Conservation (phyloP, 768 basidiomycete genomes). For the Pulveroboletus sp. region DNA sequence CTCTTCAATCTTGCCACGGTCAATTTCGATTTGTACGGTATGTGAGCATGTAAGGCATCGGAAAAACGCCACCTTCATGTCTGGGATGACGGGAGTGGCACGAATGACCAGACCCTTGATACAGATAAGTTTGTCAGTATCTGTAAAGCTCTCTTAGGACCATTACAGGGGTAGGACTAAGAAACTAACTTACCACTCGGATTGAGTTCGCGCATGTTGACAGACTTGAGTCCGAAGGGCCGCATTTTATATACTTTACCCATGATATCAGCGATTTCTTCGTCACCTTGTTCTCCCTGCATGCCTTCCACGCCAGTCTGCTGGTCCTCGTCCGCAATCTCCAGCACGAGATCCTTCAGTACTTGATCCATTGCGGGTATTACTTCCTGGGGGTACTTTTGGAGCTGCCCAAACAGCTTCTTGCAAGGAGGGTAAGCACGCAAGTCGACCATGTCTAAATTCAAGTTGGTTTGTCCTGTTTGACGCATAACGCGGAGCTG, state of each 20-base stretch:
- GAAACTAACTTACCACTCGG: slow-evolving; percentile 62
- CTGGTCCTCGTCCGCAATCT: slow-evolving; percentile 78
- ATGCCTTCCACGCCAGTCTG: slow-evolving; percentile 67
- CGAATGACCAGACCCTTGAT: slow-evolving; percentile 98
- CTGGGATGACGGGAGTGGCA: slow-evolving; percentile 95
- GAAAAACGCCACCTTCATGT: slow-evolving; percentile 99
- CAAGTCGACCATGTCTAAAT: slow-evolving; percentile 84
- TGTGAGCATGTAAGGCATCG: slow-evolving; percentile 93
- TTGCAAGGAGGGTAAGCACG: slow-evolving; percentile 79
- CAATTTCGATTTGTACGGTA: slow-evolving; percentile 95
- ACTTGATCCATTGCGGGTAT: slow-evolving; percentile 97
- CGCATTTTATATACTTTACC: slow-evolving; percentile 87
- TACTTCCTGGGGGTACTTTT: slow-evolving; percentile 95
- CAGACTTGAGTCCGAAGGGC: slow-evolving; percentile 76
- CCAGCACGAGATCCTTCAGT: slow-evolving; percentile 88
- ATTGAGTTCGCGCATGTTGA: slow-evolving; percentile 95
- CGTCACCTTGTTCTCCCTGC: slow-evolving; percentile 69
- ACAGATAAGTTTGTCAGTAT: slow-evolving; percentile 95
- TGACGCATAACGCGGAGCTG: slow-evolving; percentile 84
- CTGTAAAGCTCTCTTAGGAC: slow-evolving; percentile 36
- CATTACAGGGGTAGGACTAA: background rate
- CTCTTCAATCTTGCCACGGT: slow-evolving; percentile 96
- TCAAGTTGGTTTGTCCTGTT: slow-evolving; percentile 90
- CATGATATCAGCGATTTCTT: slow-evolving; percentile 86
- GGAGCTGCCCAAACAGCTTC: slow-evolving; percentile 78